Evolutionary conservation across 495 filamentous ascomycete genomes (phyloP).

Genomic region (Tuber microsphaerosporum): DNA sequence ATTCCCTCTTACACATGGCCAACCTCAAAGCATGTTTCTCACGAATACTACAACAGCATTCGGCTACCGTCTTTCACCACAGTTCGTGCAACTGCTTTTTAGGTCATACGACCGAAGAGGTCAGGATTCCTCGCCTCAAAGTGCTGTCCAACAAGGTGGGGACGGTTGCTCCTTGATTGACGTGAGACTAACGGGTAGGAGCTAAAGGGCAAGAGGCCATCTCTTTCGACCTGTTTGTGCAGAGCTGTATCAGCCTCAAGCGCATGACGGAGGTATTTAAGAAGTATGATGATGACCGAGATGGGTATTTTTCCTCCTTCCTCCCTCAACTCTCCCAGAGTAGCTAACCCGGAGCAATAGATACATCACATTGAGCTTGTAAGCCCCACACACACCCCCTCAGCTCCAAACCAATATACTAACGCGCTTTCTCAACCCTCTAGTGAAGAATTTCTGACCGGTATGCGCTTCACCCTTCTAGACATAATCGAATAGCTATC

Average conservation of each 20-base stretch:
- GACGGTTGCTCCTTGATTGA: slow-evolving; percentile 25
- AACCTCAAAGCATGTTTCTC: not conserved
- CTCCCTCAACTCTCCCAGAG: not conserved
- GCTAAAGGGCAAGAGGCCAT: slow-evolving; percentile 52
- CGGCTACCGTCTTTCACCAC: slow-evolving; percentile 77
- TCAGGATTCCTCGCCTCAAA: slow-evolving; percentile 39
- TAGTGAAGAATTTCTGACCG: slow-evolving; percentile 38
- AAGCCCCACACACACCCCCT: not conserved
- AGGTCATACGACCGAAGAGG: slow-evolving; percentile 53
- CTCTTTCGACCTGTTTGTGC: slow-evolving; percentile 95
- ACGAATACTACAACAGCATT: slow-evolving; percentile 53
- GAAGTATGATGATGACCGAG: slow-evolving; percentile 93
- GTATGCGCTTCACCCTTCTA: slow-evolving; percentile 14
- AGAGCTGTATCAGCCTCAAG: slow-evolving; percentile 92
- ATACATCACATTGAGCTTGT: slow-evolving; percentile 39
- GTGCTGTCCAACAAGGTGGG: slow-evolving; percentile 41
- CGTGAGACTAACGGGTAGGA: slow-evolving; percentile 29
- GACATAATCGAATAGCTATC: not conserved
- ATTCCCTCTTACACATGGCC: not conserved
- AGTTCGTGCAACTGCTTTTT: slow-evolving; percentile 78
- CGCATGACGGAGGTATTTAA: slow-evolving; percentile 99
- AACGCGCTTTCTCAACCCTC: not conserved
- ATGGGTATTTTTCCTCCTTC: slow-evolving; percentile 52
- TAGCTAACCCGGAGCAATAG: slow-evolving; percentile 15
- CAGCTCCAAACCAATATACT: not conserved